Conservation (phyloP, 768 basidiomycete genomes). For the Suillus hirtellus region DNA sequence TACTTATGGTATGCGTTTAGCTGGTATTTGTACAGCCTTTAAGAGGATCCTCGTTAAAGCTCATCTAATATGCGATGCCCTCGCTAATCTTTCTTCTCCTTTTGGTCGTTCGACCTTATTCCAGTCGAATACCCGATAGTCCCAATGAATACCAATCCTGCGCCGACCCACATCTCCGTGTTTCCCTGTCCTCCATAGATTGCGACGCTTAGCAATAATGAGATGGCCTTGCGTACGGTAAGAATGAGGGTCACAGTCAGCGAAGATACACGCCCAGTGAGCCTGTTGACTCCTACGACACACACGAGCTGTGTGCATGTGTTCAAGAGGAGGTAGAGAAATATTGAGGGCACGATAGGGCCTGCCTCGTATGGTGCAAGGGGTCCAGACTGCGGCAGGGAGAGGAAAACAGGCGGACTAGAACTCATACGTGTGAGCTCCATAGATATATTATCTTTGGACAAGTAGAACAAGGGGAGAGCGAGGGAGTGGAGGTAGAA, state of each 20-base stretch:
- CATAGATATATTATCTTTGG: slow-evolving; percentile 49
- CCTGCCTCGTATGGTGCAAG: slow-evolving; percentile 29
- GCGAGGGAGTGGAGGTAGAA: slow-evolving; percentile 88
- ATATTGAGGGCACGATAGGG: slow-evolving; percentile 53
- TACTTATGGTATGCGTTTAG: neutral
- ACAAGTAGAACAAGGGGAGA: slow-evolving; percentile 72
- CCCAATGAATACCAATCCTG: slow-evolving; percentile 65
- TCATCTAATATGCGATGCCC: neutral
- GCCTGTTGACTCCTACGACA: slow-evolving; percentile 81
- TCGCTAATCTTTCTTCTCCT: slow-evolving; percentile 28
- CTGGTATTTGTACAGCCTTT: neutral
- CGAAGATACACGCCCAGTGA: slow-evolving; percentile 74
- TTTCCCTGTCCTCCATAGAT: slow-evolving; percentile 42
- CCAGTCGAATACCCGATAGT: slow-evolving; percentile 63
- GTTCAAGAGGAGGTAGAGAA: slow-evolving; percentile 69
- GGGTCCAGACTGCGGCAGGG: slow-evolving; percentile 11
- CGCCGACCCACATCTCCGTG: slow-evolving; percentile 67
- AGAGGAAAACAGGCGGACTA: slow-evolving; percentile 18
- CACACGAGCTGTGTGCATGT: slow-evolving; percentile 84
- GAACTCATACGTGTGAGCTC: slow-evolving; percentile 19
- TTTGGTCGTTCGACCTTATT: slow-evolving; percentile 13
- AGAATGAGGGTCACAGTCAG: slow-evolving; percentile 79
- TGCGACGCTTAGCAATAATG: slow-evolving; percentile 68
- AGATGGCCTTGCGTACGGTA: slow-evolving; percentile 79
- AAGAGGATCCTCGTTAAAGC: neutral